Evolutionary conservation across 345 rosid genomes (phyloP).

Genomic region (Moricandia moricandioides): DNA sequence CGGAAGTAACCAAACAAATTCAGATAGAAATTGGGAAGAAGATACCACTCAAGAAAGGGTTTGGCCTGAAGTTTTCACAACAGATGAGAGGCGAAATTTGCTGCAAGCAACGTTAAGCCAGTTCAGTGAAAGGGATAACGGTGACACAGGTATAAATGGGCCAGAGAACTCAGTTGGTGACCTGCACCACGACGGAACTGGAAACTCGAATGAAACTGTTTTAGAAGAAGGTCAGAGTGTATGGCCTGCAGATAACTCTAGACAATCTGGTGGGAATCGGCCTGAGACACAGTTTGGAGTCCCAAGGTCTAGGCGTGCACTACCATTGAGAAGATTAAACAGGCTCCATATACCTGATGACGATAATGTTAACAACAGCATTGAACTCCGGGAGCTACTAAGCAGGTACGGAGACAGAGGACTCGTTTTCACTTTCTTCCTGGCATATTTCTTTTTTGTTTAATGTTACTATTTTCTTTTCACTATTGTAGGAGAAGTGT

Average conservation of each 20-base stretch:
- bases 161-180: neutral
- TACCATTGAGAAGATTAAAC: neutral
- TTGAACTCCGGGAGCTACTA: constrained; percentile 6
- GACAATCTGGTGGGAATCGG: constrained; percentile 2
- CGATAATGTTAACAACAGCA: constrained; percentile 5
- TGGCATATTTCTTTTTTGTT: neutral
- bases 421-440: neutral
- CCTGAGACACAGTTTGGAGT: neutral
- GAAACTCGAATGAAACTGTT: constrained; percentile 5
- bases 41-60: neutral
- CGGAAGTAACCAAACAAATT: neutral
- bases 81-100: neutral
- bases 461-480: neutral
- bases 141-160: neutral
- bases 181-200: neutral
- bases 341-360: constrained; percentile 9
- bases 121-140: constrained; percentile 1
- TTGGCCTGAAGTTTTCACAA: neutral
- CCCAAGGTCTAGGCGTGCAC: neutral
- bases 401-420: neutral
- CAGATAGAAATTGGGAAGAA: neutral
- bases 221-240: neutral
- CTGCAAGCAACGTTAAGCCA: constrained; percentile 1
- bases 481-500: constrained; percentile 7
- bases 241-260: constrained; percentile 3